Evolutionary conservation across 805 yeast genomes (phyloP).

Genomic region (Sporopachydermia lactativora): DNA sequence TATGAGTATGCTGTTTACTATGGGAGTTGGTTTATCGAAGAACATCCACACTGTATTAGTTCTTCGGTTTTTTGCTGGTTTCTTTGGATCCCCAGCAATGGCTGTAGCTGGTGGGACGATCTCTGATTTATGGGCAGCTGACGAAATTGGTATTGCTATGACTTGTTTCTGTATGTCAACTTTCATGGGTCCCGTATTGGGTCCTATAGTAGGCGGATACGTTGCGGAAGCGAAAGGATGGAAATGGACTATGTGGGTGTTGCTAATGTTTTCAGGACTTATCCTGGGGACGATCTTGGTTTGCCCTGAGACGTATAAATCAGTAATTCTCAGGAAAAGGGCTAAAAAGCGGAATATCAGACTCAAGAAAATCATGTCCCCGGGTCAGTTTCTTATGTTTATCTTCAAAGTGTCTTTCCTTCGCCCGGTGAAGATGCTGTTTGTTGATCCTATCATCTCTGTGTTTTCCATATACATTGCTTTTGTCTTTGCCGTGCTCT

Average conservation of each 20-base stretch:
- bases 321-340: slow-evolving; percentile 44
- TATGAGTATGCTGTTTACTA: slow-evolving; percentile 29
- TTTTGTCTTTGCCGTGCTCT: slow-evolving; percentile 62
- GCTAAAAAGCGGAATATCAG: slow-evolving; percentile 46
- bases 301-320: slow-evolving; percentile 59
- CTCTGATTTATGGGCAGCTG: slow-evolving; percentile 56
- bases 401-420: slow-evolving; percentile 37
- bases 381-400: slow-evolving; percentile 26
- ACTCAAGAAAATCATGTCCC: slow-evolving; percentile 24
- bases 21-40: slow-evolving; percentile 26
- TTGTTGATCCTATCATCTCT: slow-evolving; percentile 59
- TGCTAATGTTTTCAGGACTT: slow-evolving; percentile 49
- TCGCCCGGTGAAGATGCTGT: slow-evolving; percentile 55
- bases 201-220: slow-evolving; percentile 65
- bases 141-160: slow-evolving; percentile 55
- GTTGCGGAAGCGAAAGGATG: slow-evolving; percentile 45
- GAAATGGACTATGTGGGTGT: slow-evolving; percentile 64
- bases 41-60: slow-evolving; percentile 50
- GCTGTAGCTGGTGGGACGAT: slow-evolving; percentile 79
- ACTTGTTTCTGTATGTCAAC: slow-evolving; percentile 65
- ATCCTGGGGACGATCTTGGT: slow-evolving; percentile 31
- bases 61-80: slow-evolving; percentile 62
- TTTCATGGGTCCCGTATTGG: slow-evolving; percentile 62
- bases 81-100: slow-evolving; percentile 69
- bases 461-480: slow-evolving; percentile 59